Percentiles rank a stretch among this genome's conserved stretches.
Conservation (phyloP, 176 grass and related monocot species). For the Carex cristatella region DNA sequence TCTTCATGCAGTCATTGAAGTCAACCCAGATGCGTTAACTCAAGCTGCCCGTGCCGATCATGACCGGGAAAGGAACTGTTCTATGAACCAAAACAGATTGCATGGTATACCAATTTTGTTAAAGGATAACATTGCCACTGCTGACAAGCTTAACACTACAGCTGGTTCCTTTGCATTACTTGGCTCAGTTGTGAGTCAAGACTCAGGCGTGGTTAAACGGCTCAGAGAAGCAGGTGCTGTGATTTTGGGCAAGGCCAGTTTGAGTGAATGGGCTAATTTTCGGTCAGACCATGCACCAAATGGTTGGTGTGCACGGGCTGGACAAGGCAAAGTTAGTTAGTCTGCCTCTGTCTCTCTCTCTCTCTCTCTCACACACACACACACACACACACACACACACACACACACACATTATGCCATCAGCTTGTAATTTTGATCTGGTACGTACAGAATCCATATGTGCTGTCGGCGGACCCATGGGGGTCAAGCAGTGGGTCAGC, state of each 20-base stretch:
- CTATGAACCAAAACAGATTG: not conserved
- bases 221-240: slow-evolving; percentile 50
- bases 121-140: slow-evolving; percentile 56
- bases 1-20: slow-evolving; percentile 56
- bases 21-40: slow-evolving; percentile 48
- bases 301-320: slow-evolving; percentile 54
- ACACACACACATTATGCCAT: too few species aligned
- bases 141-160: slow-evolving; percentile 54
- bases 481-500: slow-evolving; percentile 54
- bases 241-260: slow-evolving; percentile 56
- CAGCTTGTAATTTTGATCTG: not conserved
- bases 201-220: slow-evolving; percentile 45
- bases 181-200: slow-evolving; percentile 35
- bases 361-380: too few species aligned
- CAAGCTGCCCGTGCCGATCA: slow-evolving; percentile 36
- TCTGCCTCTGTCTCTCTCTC: too few species aligned
- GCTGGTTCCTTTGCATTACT: slow-evolving; percentile 60
- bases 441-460: slow-evolving; percentile 40
- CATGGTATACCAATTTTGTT: slow-evolving; percentile 63
- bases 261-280: slow-evolving; percentile 57
- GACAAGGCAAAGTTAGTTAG: slow-evolving; percentile 34
- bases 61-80: not conserved
- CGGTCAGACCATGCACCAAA: not conserved
- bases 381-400: too few species aligned
- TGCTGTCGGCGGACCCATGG: slow-evolving; percentile 25